These are phyloP conservation scores for Brassica napus DNA, from an alignment of 345 rosid species.

Conservation along the genomic window DNA sequence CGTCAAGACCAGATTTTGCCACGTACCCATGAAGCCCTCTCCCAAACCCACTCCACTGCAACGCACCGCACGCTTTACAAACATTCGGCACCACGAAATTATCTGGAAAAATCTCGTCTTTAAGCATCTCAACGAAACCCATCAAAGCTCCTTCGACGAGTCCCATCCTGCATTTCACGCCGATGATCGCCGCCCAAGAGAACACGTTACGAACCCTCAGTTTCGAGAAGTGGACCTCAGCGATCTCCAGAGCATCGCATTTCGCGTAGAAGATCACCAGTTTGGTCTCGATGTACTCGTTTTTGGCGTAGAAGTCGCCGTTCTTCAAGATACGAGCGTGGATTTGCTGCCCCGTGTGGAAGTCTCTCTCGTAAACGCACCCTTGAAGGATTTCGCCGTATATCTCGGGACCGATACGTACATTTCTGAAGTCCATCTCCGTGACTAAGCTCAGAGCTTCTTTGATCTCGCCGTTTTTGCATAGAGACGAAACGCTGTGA, in stretches of 20 bases:
- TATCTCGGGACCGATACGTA: constrained; percentile 57
- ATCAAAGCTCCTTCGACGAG: constrained; percentile 49
- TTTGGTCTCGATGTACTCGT: constrained; percentile 70
- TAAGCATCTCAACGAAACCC: constrained; percentile 60
- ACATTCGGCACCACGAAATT: constrained; percentile 75
- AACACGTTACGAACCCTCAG: constrained; percentile 57
- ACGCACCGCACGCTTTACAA: constrained; percentile 70
- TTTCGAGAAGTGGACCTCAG: constrained; percentile 48
- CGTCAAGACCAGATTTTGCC: constrained; percentile 52
- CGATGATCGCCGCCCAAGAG: constrained; percentile 87
- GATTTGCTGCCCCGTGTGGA: constrained; percentile 61
- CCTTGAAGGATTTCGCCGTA: constrained; percentile 75
- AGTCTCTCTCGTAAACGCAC: constrained; percentile 60
- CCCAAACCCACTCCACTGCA: constrained; percentile 55
- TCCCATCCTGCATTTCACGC: constrained; percentile 63
- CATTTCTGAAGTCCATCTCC: constrained; percentile 48
- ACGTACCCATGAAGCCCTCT: constrained; percentile 72
- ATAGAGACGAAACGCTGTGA: constrained; percentile 51
- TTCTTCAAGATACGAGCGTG: constrained; percentile 71
- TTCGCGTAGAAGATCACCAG: constrained; percentile 66
- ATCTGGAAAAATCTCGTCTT: constrained; percentile 58
- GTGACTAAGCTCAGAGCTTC: constrained; percentile 57
- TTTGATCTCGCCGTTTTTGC: constrained; percentile 56
- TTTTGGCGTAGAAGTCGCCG: constrained; percentile 54
- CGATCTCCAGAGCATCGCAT: constrained; percentile 52